Conservation (phyloP, 1,284 basidiomycete genomes). For the Heterobasidion occidentale region DNA sequence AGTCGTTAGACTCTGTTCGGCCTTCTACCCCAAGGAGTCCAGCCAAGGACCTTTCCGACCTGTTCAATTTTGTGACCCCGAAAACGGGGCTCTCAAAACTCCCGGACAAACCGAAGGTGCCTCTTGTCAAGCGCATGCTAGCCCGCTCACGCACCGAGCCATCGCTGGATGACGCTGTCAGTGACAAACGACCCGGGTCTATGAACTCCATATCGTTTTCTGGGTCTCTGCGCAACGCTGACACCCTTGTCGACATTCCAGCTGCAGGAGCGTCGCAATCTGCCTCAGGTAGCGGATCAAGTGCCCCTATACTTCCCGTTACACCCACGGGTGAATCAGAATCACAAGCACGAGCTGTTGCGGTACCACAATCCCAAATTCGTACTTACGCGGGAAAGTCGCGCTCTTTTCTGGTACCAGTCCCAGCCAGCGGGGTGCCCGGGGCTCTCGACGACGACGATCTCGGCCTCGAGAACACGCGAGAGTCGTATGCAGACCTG, state of each 20-base stretch:
- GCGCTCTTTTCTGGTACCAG: conserved; percentile 63
- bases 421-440: conserved; percentile 28
- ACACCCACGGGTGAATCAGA: neutral
- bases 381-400: conserved; percentile 69
- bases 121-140: conserved; percentile 37
- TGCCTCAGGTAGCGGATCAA: neutral
- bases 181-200: conserved; percentile 3
- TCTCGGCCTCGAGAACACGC: conserved; percentile 35
- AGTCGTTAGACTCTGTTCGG: conserved; percentile 5
- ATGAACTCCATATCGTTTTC: conserved; percentile 6
- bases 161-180: conserved; percentile 29
- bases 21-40: conserved; percentile 16
- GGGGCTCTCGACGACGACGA: conserved; percentile 38
- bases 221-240: neutral
- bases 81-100: neutral
- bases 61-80: conserved; percentile 23
- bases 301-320: neutral
- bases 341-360: conserved; percentile 14
- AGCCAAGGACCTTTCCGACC: conserved; percentile 24
- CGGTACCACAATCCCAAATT: conserved; percentile 25
- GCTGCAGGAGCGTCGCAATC: neutral
- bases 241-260: neutral
- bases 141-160: conserved; percentile 46
- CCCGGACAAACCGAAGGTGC: neutral
- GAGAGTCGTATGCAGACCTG: conserved; percentile 64